Evolutionary conservation across 1,284 basidiomycete species (phyloP).

Genomic region (Irpex sp.): DNA sequence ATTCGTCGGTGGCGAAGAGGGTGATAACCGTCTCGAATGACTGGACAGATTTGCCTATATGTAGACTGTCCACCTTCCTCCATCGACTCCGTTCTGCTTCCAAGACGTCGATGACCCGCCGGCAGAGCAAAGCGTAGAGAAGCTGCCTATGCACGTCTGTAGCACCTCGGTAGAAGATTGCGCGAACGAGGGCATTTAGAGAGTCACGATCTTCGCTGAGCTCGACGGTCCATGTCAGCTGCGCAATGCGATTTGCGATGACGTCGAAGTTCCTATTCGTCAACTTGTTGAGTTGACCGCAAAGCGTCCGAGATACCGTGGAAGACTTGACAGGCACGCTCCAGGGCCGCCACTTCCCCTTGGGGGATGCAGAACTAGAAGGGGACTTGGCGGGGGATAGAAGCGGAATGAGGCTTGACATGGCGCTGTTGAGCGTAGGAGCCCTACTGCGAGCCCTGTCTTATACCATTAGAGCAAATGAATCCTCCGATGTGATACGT

Average conservation of each 20-base stretch:
- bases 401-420: background rate
- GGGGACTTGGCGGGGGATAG: constrained; percentile 8
- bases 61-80: constrained; percentile 22
- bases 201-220: constrained; percentile 13
- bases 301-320: constrained; percentile 12
- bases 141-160: constrained; percentile 13
- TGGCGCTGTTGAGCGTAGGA: background rate
- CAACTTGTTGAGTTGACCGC: constrained; percentile 25
- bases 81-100: constrained; percentile 24
- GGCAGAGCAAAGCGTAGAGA: constrained; percentile 21
- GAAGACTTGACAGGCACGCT: constrained; percentile 16
- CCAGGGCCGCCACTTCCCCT: constrained; percentile 21
- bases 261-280: constrained; percentile 16
- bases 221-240: constrained; percentile 16
- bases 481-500: background rate
- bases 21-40: constrained; percentile 18
- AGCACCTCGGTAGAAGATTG: constrained; percentile 18
- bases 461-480: background rate
- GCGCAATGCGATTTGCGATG: constrained; percentile 15
- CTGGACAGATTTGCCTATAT: constrained; percentile 18
- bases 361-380: constrained; percentile 15
- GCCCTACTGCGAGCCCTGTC: background rate
- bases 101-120: constrained; percentile 21
- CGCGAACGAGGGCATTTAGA: constrained; percentile 16
- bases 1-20: constrained; percentile 11